A percentile compares a stretch with the other conserved stretches of the same genome.
Evolutionary conservation across 805 yeast genomes (phyloP).

Genomic region (Ogataea degrootiae): DNA sequence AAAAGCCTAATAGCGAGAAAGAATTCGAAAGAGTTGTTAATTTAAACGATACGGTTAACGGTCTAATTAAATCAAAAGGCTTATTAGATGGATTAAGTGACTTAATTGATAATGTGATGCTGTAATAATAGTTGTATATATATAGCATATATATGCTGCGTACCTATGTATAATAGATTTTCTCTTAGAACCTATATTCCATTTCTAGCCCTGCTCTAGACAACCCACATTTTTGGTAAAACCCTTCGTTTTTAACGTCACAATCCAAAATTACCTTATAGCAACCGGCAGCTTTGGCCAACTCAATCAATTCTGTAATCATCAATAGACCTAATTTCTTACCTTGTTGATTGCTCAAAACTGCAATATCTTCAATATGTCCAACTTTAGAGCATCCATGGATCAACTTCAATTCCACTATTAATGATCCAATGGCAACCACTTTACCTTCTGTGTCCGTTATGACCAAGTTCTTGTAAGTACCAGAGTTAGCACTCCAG

Average conservation of each 20-base stretch:
- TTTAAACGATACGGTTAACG: slow-evolving; percentile 14
- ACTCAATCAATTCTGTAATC: slow-evolving; percentile 53
- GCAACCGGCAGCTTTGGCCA: slow-evolving; percentile 62
- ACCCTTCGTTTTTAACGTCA: slow-evolving; percentile 71
- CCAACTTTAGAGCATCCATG: slow-evolving; percentile 86
- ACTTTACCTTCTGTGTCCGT: slow-evolving; percentile 45
- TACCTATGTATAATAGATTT: not conserved
- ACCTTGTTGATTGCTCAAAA: slow-evolving; percentile 72
- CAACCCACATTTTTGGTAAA: slow-evolving; percentile 87
- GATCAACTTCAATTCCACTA: slow-evolving; percentile 77
- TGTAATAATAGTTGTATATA: not conserved
- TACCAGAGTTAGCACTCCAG: slow-evolving; percentile 51
- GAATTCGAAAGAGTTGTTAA: slow-evolving; percentile 1
- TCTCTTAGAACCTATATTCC: slow-evolving; percentile 44
- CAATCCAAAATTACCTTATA: slow-evolving; percentile 91
- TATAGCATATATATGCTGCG: not conserved
- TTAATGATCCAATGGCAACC: slow-evolving; percentile 79
- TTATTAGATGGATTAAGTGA: slow-evolving; percentile 9
- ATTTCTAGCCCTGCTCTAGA: slow-evolving; percentile 62
- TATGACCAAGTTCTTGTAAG: slow-evolving; percentile 70
- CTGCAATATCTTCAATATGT: slow-evolving; percentile 93
- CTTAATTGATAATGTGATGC: slow-evolving; percentile 9
- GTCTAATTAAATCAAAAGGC: slow-evolving; percentile 16
- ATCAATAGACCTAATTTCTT: slow-evolving; percentile 68
- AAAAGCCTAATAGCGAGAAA: not conserved